Conservation (phyloP, 2,329 filamentous ascomycete genomes). For the Geosmithia putterillii region DNA sequence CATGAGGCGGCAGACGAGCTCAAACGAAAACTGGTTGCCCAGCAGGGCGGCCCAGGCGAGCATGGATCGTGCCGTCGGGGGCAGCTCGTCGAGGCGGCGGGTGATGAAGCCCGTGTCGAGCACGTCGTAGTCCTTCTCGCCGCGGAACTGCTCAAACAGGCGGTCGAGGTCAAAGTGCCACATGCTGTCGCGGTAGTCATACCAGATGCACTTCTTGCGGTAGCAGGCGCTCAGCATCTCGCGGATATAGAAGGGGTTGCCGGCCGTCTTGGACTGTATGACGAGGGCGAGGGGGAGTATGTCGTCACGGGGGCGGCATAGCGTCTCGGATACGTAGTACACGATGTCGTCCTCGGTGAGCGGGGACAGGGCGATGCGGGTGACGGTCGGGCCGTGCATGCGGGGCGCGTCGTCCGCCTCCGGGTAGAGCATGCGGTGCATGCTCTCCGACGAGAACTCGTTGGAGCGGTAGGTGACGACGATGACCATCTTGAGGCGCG, state of each 20-base stretch:
- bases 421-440: slow-evolving; percentile 42
- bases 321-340: slow-evolving; percentile 69
- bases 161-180: slow-evolving; percentile 83
- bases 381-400: slow-evolving; percentile 43
- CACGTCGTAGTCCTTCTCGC: slow-evolving; percentile 65
- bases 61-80: slow-evolving; percentile 61
- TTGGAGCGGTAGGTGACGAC: slow-evolving; percentile 66
- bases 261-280: slow-evolving; percentile 76
- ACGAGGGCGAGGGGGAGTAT: slow-evolving; percentile 70
- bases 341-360: slow-evolving; percentile 70
- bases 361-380: slow-evolving; percentile 58
- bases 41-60: slow-evolving; percentile 79
- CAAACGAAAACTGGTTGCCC: slow-evolving; percentile 75
- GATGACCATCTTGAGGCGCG: slow-evolving; percentile 69
- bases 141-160: slow-evolving; percentile 75
- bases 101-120: slow-evolving; percentile 76
- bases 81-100: slow-evolving; percentile 64
- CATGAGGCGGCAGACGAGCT: slow-evolving; percentile 64
- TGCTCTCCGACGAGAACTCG: slow-evolving; percentile 43
- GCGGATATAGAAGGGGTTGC: slow-evolving; percentile 83
- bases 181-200: slow-evolving; percentile 68
- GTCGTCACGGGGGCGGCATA: slow-evolving; percentile 61
- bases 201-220: slow-evolving; percentile 79
- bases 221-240: slow-evolving; percentile 85
- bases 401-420: slow-evolving; percentile 38